These are phyloP conservation scores for Linum trigynum DNA, from an alignment of 345 rosid species.

Conservation along the genomic window DNA sequence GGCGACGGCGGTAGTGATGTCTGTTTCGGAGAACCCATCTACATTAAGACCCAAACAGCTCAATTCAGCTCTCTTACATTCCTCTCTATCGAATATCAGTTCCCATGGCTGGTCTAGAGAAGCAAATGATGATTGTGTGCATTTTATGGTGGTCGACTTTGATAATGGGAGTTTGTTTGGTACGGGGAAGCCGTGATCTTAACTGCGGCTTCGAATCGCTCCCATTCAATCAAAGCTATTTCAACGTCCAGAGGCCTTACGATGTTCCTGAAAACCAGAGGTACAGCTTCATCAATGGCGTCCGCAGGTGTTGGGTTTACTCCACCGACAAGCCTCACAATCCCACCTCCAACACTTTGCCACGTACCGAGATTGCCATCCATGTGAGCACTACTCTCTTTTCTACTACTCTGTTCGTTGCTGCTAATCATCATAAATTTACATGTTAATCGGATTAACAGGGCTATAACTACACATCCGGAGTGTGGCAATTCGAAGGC, in stretches of 20 bases:
- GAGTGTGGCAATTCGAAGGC: slow-evolving; percentile 37
- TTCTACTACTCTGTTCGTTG: no score
- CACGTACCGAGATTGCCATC: slow-evolving; percentile 21
- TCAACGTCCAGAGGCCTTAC: neutral
- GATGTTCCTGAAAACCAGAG: neutral
- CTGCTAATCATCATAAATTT: neutral
- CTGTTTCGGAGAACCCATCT: no score
- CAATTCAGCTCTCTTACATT: no score
- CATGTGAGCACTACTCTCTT: slow-evolving; percentile 3
- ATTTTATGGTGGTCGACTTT: no score
- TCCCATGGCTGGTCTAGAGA: no score
- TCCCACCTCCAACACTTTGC: slow-evolving; percentile 13
- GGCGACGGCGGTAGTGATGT: no score
- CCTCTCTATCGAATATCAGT: no score
- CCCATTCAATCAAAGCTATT: neutral
- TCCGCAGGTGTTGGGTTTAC: neutral
- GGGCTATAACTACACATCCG: slow-evolving; percentile 30
- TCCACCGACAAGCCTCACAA: slow-evolving; percentile 22
- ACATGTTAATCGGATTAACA: neutral
- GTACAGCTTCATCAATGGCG: neutral
- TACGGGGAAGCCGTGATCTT: neutral
- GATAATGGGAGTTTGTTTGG: no score
- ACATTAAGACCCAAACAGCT: no score
- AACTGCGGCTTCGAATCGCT: neutral
- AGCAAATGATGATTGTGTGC: no score